Percentiles rank a stretch among this genome's conserved stretches.
These are phyloP conservation scores for Ophiocordyceps camponoti-saundersi DNA, from an alignment of 2,329 filamentous ascomycete species.

Conservation along the genomic window DNA sequence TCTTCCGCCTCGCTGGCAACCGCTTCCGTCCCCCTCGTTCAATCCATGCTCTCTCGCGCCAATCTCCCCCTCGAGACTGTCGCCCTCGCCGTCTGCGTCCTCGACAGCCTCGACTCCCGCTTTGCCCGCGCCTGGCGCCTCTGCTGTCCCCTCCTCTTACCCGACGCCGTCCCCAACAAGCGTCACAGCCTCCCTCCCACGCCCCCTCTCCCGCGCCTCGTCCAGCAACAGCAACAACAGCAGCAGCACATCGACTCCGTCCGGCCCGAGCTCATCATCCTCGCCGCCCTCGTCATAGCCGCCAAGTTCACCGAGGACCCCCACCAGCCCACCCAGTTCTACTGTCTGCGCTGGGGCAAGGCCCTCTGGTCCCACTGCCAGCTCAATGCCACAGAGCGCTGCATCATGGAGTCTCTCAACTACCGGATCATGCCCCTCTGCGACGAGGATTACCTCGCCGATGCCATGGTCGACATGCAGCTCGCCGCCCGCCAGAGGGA, in stretches of 20 bases:
- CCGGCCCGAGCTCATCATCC: constrained; percentile 42
- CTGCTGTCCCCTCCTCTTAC: constrained; percentile 31
- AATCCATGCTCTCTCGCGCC: constrained; percentile 41
- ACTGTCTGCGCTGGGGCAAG: constrained; percentile 34
- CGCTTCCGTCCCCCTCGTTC: constrained; percentile 40
- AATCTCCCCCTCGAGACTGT: constrained; percentile 42
- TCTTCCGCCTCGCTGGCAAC: constrained; percentile 41
- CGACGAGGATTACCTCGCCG: constrained; percentile 35
- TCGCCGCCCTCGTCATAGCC: constrained; percentile 47
- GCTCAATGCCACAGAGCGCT: constrained; percentile 46
- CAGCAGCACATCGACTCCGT: constrained; percentile 46
- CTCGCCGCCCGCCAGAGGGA: constrained; percentile 27
- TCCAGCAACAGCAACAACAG: constrained; percentile 22
- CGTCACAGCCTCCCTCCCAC: constrained; percentile 31
- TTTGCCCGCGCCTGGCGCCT: constrained; percentile 47
- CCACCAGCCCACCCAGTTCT: constrained; percentile 34
- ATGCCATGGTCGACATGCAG: constrained; percentile 47
- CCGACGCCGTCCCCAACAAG: constrained; percentile 19
- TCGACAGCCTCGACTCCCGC: constrained; percentile 45
- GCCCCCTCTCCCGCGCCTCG: constrained; percentile 14
- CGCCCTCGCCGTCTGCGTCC: constrained; percentile 47
- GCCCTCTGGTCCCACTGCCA: constrained; percentile 42
- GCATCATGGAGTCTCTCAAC: constrained; percentile 45
- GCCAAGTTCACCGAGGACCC: constrained; percentile 48
- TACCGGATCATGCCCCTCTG: constrained; percentile 47